Evolutionary conservation across 495 filamentous ascomycete genomes (phyloP), one percentile per base, ranked within the genome.

Genomic region (Penicillium longicatenatum): DNA sequence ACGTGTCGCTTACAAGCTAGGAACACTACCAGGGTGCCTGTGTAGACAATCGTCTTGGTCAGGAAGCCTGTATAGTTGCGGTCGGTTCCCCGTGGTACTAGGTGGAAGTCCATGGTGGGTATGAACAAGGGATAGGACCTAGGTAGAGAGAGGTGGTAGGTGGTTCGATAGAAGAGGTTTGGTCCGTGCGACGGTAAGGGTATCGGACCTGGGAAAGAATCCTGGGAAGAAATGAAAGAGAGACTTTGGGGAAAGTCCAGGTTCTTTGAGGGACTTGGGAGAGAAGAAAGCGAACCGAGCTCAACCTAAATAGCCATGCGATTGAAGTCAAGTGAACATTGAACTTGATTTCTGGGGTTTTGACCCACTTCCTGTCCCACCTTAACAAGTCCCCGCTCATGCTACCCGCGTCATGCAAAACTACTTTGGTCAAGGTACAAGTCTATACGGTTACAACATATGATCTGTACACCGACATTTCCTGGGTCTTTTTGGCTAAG

Each of bases 31-130:
- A 89, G 65, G 19, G 84, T 82, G 48, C 74, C 74, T 52, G 65
- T 68, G 69, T 89, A 89, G 62, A 90, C 82, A 52, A 80, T 79
- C 12, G 76, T 79, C 48, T 78, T 80, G 14, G 77, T 80, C 0
- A 79, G 55, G 47, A 79, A 74, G 1, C 77, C 77, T 1, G 76
- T 80, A 57, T 80, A 80, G 35, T 80, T 80, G 26, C 71, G 68
- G 50, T 78, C 76, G 22, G 65, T 65, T 31, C 75, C 71, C 11
- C 75, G 67, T 57, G 75, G 75, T 8, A 76, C 70, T 33, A 80
- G 68, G 61, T 65, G 70, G 66, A 76, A 77, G 49, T 78, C 75
- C 75, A 78, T 78, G 31, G 52, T 55, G 63, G 41, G 47, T 39
- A n/a, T 39, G 19, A n/a, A 9, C 12, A 46, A 39, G 17, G 49